These are phyloP conservation scores for Kwoniella sp. DNA, from an alignment of 768 basidiomycete species.

Conservation along the genomic window DNA sequence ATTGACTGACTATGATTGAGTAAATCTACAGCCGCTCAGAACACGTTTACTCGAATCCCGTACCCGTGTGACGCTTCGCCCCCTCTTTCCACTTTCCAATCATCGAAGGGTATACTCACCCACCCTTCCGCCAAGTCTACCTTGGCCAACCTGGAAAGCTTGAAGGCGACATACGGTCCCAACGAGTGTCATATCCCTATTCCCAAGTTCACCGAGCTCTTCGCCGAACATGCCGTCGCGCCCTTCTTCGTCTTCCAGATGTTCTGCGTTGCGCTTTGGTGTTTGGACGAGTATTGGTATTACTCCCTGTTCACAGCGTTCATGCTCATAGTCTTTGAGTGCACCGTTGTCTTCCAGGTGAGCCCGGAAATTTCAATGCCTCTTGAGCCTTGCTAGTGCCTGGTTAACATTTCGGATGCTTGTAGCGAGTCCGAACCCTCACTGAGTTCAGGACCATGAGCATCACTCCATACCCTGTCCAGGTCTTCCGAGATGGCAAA, in stretches of 20 bases:
- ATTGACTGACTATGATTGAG: background rate
- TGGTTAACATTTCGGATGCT: constrained; percentile 6
- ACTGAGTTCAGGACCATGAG: constrained; percentile 98
- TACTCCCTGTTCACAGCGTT: constrained; percentile 95
- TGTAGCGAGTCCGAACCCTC: constrained; percentile 91
- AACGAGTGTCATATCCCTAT: constrained; percentile 98
- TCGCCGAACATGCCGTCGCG: constrained; percentile 93
- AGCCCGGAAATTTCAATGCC: constrained; percentile 40
- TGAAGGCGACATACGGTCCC: constrained; percentile 75
- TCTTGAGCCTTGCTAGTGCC: background rate
- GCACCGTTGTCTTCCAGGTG: constrained; percentile 98
- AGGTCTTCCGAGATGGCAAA: constrained; percentile 72
- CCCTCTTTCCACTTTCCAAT: constrained; percentile 66
- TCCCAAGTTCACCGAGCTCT: constrained; percentile 87
- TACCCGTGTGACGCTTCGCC: constrained; percentile 81
- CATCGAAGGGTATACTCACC: constrained; percentile 61
- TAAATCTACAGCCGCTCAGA: constrained; percentile 57
- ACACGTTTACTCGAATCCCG: constrained; percentile 77
- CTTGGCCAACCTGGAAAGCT: constrained; percentile 60
- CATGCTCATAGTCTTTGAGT: constrained; percentile 98
- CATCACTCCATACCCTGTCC: constrained; percentile 83
- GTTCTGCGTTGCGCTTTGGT: constrained; percentile 97
- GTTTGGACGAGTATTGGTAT: constrained; percentile 98
- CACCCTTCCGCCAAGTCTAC: constrained; percentile 27
- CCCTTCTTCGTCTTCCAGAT: constrained; percentile 99